Conservation (phyloP, 768 basidiomycete species). For the Lactifluus volemus region DNA sequence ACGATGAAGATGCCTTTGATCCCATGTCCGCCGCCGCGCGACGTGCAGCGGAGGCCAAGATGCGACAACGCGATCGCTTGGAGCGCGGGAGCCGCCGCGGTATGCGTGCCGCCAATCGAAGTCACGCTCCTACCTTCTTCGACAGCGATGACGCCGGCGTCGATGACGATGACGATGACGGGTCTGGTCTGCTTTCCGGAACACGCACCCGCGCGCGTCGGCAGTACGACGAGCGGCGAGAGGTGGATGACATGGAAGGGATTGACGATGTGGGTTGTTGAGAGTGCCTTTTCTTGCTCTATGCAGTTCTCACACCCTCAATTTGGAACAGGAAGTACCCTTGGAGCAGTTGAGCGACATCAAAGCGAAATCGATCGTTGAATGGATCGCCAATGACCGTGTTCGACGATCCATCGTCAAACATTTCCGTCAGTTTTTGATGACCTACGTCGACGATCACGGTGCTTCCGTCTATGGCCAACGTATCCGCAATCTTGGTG, state of each 20-base stretch:
- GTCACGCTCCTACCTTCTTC: slow-evolving; percentile 80
- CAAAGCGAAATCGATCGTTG: slow-evolving; percentile 93
- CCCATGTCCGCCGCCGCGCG: slow-evolving; percentile 62
- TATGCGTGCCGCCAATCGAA: slow-evolving; percentile 65
- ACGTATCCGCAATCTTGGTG: slow-evolving; percentile 87
- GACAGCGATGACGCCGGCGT: slow-evolving; percentile 76
- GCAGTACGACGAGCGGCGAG: slow-evolving; percentile 89
- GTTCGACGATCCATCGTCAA: slow-evolving; percentile 85
- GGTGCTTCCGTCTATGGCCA: slow-evolving; percentile 91
- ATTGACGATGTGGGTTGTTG: slow-evolving; percentile 64
- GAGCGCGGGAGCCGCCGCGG: slow-evolving; percentile 61
- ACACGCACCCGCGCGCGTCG: slow-evolving; percentile 79
- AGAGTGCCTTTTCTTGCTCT: background rate
- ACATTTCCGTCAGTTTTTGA: slow-evolving; percentile 91
- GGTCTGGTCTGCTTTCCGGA: slow-evolving; percentile 53
- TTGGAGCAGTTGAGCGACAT: slow-evolving; percentile 95
- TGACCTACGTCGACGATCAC: slow-evolving; percentile 91
- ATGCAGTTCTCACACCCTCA: slow-evolving; percentile 13
- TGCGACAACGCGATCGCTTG: slow-evolving; percentile 80
- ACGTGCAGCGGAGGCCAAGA: slow-evolving; percentile 75
- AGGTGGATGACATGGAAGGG: slow-evolving; percentile 86
- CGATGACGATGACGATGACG: slow-evolving; percentile 50
- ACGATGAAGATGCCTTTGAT: slow-evolving; percentile 69
- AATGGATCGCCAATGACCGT: slow-evolving; percentile 93
- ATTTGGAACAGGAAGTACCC: slow-evolving; percentile 66